Evolutionary conservation across 2,329 filamentous ascomycete genomes (phyloP), one percentile per base, ranked within the genome.

Genomic region (Thelonectria olida): DNA sequence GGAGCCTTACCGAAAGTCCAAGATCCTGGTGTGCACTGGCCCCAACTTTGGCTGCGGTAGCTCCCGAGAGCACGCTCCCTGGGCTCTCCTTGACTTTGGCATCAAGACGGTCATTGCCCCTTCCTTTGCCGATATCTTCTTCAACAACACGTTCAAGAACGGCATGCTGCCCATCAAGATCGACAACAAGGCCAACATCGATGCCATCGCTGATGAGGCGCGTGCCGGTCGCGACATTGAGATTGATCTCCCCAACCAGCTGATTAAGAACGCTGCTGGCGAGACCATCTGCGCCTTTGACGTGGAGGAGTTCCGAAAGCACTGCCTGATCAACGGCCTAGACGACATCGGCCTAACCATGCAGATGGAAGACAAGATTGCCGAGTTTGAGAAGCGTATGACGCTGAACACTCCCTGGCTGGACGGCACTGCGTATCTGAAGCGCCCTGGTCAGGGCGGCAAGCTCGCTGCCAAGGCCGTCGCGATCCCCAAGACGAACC

Each of bases 141-240:
- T 95, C 88, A 97, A 97, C 88, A 99, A 99, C 84, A 96, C 92
- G n/a, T 98, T 97, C 87, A 98, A 99, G 86, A 99, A 99, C 82
- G 95, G 95, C 82, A 98, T 98, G 96, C 84, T 98, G 65, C 94
- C 95, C 48, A 88, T 98, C 63, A 80, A 85, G 61, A 91, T 98
- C 74, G 81, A 85, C 28, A 88, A 95, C 76, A 79, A 88, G 67
- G 82, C 80, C 1, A 84, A 86, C 28, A 81, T 97, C 4, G 84
- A 91, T 42, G 84, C 84, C 63, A 89, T 98, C 66, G 89, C 91
- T 36, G 87, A 83, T 23, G 92, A 96, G 78, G 94, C 94, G 31
- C 84, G 84, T 36, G 91, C 92, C 4, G 93, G 93, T 58, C 86
- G 86, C 60, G 94, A 97, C 77, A 82, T 98, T 66, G 94, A 97